Evolutionary conservation across 495 filamentous ascomycete genomes (phyloP).

Genomic region (Penicillium waksmanii): DNA sequence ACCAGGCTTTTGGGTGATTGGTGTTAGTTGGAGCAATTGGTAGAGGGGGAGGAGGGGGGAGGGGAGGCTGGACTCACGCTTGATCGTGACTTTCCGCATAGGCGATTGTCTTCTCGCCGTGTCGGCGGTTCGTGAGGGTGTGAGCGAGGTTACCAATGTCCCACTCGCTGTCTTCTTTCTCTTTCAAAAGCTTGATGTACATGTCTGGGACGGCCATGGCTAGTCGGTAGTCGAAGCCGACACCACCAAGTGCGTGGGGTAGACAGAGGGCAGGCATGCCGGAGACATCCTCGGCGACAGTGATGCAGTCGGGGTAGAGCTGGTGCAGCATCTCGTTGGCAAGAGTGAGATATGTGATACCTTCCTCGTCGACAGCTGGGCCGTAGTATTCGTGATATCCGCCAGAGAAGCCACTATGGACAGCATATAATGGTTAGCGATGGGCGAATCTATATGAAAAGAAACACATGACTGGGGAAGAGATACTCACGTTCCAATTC

Average conservation of each 20-base stretch:
- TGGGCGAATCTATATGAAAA: constrained; percentile 1
- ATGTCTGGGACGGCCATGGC: constrained; percentile 98
- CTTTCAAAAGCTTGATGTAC: constrained; percentile 98
- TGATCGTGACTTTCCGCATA: constrained; percentile 98
- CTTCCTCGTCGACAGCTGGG: constrained; percentile 88
- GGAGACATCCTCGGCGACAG: constrained; percentile 95
- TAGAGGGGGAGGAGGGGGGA: background rate
- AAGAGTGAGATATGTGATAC: constrained; percentile 92
- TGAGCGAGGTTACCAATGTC: constrained; percentile 83
- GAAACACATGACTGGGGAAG: background rate
- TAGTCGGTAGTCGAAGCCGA: constrained; percentile 96
- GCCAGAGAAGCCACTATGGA: constrained; percentile 89
- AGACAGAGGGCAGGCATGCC: constrained; percentile 97
- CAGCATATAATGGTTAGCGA: constrained; percentile 7
- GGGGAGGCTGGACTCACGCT: constrained; percentile 68
- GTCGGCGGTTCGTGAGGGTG: constrained; percentile 87
- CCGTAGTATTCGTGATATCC: constrained; percentile 99
- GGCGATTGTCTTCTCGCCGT: constrained; percentile 98
- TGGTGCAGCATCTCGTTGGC: constrained; percentile 95
- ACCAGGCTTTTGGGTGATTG: constrained; percentile 66
- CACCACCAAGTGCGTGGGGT: constrained; percentile 79
- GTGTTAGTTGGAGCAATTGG: constrained; percentile 19
- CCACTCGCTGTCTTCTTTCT: constrained; percentile 90
- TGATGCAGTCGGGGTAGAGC: constrained; percentile 83
- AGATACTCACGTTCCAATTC: constrained; percentile 81